phyloP scores from a whole-genome alignment of 495 filamentous ascomycete genomes.

The Aspergillus steynii region DNA sequence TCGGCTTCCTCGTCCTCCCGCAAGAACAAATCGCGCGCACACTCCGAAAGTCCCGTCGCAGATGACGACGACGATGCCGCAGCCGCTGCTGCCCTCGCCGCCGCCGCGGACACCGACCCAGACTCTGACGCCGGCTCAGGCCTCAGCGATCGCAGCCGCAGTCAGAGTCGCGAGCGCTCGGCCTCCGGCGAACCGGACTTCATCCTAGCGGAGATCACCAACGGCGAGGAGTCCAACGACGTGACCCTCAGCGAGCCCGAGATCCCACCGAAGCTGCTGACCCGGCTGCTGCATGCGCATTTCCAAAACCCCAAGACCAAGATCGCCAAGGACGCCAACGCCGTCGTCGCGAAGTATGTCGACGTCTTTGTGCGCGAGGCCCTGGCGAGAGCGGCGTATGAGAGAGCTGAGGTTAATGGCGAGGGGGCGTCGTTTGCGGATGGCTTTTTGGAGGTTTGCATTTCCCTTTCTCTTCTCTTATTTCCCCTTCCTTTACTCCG shows the following conservation, averaged over 20 bases:
- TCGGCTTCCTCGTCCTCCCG: constrained; percentile 7
- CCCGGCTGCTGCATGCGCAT: constrained; percentile 72
- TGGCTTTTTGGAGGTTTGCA: constrained; percentile 73
- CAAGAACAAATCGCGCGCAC: not conserved
- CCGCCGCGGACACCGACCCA: constrained; percentile 22
- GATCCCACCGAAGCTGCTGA: constrained; percentile 75
- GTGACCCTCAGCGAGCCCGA: constrained; percentile 44
- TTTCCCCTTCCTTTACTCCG: not conserved
- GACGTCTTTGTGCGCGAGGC: constrained; percentile 93
- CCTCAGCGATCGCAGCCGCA: constrained; percentile 16
- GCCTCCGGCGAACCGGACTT: constrained; percentile 39
- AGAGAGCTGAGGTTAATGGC: constrained; percentile 52
- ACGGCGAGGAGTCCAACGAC: constrained; percentile 28
- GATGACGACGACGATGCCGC: not conserved
- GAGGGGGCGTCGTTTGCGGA: constrained; percentile 39
- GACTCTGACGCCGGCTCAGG: constrained; percentile 16
- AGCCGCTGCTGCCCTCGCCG: constrained; percentile 2
- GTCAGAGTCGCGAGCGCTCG: constrained; percentile 21
- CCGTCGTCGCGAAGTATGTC: constrained; percentile 79
- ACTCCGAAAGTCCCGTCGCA: not conserved
- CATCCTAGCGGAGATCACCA: constrained; percentile 49
- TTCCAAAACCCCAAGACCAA: constrained; percentile 70
- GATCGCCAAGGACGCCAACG: constrained; percentile 78
- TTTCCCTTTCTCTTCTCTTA: constrained; percentile 1
- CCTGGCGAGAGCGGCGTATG: constrained; percentile 75